Percentiles rank a stretch among this genome's conserved stretches.
Conservation (phyloP, 2,329 filamentous ascomycete genomes). For the Fusarium odoratissimum region DNA sequence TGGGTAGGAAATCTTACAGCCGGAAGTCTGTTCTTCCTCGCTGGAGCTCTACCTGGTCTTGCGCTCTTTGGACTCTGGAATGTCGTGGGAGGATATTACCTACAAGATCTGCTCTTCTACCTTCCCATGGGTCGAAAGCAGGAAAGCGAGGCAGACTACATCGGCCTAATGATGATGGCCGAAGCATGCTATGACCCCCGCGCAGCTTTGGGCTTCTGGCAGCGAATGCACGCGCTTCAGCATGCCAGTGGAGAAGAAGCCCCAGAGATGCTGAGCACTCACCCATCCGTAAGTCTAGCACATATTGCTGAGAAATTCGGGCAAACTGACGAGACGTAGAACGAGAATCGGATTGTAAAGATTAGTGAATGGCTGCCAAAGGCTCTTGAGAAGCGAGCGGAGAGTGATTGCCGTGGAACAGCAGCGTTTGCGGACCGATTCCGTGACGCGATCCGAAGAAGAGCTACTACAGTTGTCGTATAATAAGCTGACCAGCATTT, state of each 20-base stretch:
- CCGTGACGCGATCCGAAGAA: conserved; percentile 58
- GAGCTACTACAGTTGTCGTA: conserved; percentile 36
- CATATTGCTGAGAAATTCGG: background rate
- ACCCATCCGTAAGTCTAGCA: conserved; percentile 72
- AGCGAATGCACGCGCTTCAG: conserved; percentile 69
- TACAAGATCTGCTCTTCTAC: conserved; percentile 73
- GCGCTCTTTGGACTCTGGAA: conserved; percentile 54
- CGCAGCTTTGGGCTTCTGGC: conserved; percentile 74
- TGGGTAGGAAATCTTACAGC: conserved; percentile 65
- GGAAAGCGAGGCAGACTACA: conserved; percentile 83
- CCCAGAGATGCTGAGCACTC: conserved; percentile 80
- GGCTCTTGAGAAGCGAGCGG: conserved; percentile 64
- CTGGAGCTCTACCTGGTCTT: conserved; percentile 56
- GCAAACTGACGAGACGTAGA: conserved; percentile 52
- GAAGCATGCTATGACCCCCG: conserved; percentile 80
- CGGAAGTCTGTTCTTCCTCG: conserved; percentile 62
- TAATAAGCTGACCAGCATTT: background rate
- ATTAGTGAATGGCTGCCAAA: conserved; percentile 72
- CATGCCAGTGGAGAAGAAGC: conserved; percentile 58
- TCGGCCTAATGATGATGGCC: conserved; percentile 85
- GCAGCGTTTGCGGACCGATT: conserved; percentile 65
- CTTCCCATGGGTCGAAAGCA: conserved; percentile 77
- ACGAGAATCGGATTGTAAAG: conserved; percentile 71
- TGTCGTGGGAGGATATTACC: conserved; percentile 56
- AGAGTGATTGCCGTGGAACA: conserved; percentile 66